Base-by-base conservation (phyloP, 139 green algal species). In the Chara braunii region DNA sequence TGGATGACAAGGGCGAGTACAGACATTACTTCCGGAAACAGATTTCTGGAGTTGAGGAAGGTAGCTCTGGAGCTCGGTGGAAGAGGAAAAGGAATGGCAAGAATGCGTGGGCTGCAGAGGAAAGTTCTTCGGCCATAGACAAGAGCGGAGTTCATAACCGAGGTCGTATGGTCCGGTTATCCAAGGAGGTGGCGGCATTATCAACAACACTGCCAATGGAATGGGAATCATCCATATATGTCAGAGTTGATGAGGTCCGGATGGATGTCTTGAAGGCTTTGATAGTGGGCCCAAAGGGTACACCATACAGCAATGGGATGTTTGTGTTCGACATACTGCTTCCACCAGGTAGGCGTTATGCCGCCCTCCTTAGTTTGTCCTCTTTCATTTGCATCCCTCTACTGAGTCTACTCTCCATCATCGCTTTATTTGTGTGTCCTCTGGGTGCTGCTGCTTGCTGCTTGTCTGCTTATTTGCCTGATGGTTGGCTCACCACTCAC, bases 261-360 rank as follows among this genome's bases (percentile, higher is more conserved):
- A 75, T 79, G 53, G 73, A 83, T 22, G 64, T 83, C 3, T 12
- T 83, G 26, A 60, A 78, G 3, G 79, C 55, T 11, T 64, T 61
- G 8, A 78, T 86, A 0, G 51, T 71, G 5, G 79, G 81, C 1
- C 28, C 78, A 7, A 24, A 63, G 12, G 71, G 55, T 31, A 86
- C 81, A 37, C 81, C 81, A 1, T 86, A 86, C 43, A 67, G 82
- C 42, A 59, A 83, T 45, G 36, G 55, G 31, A 54, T 86, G 37
- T 86, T 83, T 51, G 43, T 81, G 51, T 86, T 86, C 44, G 81
- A 86, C 69, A 60, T 86, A 52, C 58, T 54, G 33, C 30, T 86
- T 2, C 66, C 70, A 22, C 35, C 55, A 1, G 60, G 78, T 22
- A 37, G 14, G n/a, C 2, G 5, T 1, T 22, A 22, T 9, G 1